Percentiles rank a stretch among this genome's conserved stretches.
phyloP scores from a whole-genome alignment of 768 basidiomycete species.

The Fistulinella prunicolor region DNA sequence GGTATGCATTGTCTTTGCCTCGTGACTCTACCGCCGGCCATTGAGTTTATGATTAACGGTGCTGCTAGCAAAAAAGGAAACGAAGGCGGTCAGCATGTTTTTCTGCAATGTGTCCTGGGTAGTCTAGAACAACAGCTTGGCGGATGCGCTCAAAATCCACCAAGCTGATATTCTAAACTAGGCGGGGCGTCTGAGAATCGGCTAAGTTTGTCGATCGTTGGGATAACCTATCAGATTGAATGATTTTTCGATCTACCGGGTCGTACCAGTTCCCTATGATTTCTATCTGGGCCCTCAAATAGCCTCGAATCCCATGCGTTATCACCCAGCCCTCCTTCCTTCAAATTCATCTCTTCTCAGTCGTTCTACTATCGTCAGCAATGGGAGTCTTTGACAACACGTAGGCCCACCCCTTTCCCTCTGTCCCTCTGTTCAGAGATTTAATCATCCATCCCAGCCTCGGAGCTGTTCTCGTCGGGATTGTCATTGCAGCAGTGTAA shows the following conservation, averaged over 20 bases:
- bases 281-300: neutral
- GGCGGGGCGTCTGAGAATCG: neutral
- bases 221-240: neutral
- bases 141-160: too few species aligned
- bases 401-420: conserved; percentile 22
- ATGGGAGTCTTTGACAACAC: conserved; percentile 36
- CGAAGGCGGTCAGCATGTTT: too few species aligned
- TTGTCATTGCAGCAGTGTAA: conserved; percentile 52
- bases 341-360: neutral
- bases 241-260: neutral
- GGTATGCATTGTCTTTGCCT: neutral
- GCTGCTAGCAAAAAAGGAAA: too few species aligned
- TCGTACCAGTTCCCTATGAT: too few species aligned
- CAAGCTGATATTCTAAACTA: too few species aligned
- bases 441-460: conserved; percentile 33
- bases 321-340: neutral
- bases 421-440: neutral
- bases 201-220: neutral
- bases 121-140: too few species aligned
- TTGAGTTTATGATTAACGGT: too few species aligned
- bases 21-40: too few species aligned
- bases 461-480: conserved; percentile 54
- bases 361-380: neutral
- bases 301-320: neutral
- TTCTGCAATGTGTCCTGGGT: too few species aligned